These are phyloP conservation scores for Annulohypoxylon maeteangense DNA, from an alignment of 495 filamentous ascomycete genomes.

Conservation along the genomic window DNA sequence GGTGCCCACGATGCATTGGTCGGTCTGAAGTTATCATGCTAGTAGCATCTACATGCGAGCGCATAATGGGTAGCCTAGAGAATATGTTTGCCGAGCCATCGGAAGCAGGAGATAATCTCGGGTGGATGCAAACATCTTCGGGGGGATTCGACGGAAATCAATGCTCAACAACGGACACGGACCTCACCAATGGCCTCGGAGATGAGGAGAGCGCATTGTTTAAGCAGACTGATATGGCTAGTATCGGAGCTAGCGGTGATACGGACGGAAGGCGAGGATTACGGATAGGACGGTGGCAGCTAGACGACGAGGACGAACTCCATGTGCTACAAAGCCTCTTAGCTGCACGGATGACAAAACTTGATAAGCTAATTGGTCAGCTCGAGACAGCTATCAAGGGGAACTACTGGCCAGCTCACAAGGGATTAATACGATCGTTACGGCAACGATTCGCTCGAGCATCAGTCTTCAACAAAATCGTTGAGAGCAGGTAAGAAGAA, in stretches of 20 bases:
- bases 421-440: neutral
- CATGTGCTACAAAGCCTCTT: neutral
- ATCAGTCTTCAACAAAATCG: neutral
- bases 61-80: neutral
- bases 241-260: neutral
- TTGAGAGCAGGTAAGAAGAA: neutral
- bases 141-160: neutral
- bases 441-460: neutral
- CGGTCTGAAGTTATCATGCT: neutral
- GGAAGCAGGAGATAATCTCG: neutral
- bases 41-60: neutral
- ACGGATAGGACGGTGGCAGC: neutral
- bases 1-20: neutral
- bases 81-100: neutral
- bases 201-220: neutral
- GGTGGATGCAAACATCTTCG: neutral
- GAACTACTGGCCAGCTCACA: neutral
- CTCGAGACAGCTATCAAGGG: neutral
- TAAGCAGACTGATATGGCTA: neutral
- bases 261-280: neutral
- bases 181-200: neutral
- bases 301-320: neutral
- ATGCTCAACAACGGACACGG: neutral
- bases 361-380: neutral
- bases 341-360: neutral